phyloP scores from a whole-genome alignment of 2,329 filamentous ascomycete species.

The Raffaelea albimanens region DNA sequence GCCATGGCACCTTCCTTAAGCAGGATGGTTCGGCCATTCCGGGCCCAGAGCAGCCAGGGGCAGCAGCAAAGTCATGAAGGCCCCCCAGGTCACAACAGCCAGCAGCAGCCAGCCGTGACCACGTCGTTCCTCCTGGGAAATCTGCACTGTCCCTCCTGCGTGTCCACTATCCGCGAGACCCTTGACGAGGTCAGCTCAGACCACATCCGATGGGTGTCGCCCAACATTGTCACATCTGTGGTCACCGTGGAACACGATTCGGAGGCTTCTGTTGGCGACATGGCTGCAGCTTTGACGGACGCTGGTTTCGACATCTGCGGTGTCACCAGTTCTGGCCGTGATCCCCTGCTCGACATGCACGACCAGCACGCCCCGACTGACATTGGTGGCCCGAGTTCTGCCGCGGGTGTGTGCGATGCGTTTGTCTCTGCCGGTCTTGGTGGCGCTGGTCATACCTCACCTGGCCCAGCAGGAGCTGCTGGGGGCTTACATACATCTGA shows the following conservation, averaged over 20 bases:
- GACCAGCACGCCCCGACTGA: neutral
- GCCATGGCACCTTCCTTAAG: constrained; percentile 17
- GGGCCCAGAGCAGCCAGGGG: no score
- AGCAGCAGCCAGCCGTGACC: constrained; percentile 25
- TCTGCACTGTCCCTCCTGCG: constrained; percentile 70
- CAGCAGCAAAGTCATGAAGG: no score
- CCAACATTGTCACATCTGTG: constrained; percentile 62
- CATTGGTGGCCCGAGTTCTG: no score
- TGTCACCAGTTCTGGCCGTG: constrained; percentile 26
- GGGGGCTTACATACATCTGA: no score
- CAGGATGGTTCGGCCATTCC: constrained; percentile 7
- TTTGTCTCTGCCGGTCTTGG: no score
- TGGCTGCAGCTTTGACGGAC: constrained; percentile 38
- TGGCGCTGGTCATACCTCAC: no score
- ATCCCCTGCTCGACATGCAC: constrained; percentile 6
- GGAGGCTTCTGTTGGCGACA: constrained; percentile 31
- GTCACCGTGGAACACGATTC: constrained; percentile 51
- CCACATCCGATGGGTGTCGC: constrained; percentile 50
- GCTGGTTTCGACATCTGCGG: constrained; percentile 51
- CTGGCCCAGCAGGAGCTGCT: no score
- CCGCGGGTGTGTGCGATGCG: no score
- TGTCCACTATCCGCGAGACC: constrained; percentile 53
- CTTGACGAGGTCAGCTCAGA: constrained; percentile 36
- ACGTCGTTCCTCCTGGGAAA: constrained; percentile 62
- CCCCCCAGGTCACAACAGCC: no score